Evolutionary conservation across 2,329 filamentous ascomycete species (phyloP), one percentile per base, ranked within the genome.

Genomic region (Coniella lustricola): DNA sequence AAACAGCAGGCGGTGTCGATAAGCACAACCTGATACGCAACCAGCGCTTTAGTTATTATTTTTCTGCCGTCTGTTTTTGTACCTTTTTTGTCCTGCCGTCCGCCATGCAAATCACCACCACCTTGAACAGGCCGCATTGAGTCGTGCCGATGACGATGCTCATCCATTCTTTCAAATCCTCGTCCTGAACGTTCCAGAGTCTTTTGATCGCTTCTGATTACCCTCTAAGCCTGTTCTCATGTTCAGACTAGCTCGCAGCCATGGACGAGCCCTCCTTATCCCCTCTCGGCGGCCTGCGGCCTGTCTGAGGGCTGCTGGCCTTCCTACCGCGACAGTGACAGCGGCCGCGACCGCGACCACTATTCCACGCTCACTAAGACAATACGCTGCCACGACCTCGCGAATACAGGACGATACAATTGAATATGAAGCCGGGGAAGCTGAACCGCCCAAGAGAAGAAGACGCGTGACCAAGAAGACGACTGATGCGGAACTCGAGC

Each of bases 251-350:
- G 31, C 32, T 34, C 44, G 44, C 33, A 25, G 36, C 25, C 32
- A 50, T 53, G 51, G 44, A 42, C 49, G 48, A 48, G 44, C 48
- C 38, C 44, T 50, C 13, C 20, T 40, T 12, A 21, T 35, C 41
- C 14, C 29, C 3, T 21, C 43, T 7, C 20, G 40, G 40, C 48
- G 42, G 32, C 48, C 51, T 18, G 13, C 21, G 3, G 33, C 48
- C 48, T 34, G 40, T 20, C 44, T 48, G 40, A 47, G n/a, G 22
- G 25, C 25, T 29, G 25, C 25, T 29, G 25, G 25, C 25, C 5
- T 29, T 29, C 7, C 39, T 13, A 16, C 21, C 40, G 18, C 34
- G 21, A 31, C 22, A 22, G 20, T 21, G 21, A 17, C 16, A 12
- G 13, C 43, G 14, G 31, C 7, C 4, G 8, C 9, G 14, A 13